Conservation (phyloP, 768 basidiomycete species). For the Boletus patriciae region DNA sequence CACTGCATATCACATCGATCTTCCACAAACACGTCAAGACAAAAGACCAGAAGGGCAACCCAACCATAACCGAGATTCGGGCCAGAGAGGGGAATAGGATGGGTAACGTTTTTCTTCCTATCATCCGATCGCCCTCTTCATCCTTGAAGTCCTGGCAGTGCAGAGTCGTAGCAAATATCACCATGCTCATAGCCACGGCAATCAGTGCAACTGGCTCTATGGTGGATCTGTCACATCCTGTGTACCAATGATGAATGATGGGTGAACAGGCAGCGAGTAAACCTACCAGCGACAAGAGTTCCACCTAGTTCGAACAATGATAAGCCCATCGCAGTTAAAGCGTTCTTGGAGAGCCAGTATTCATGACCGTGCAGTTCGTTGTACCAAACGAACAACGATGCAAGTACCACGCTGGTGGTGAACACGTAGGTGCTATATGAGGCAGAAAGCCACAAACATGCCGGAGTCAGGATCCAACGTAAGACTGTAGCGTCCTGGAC, state of each 20-base stretch:
- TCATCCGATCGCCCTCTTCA: conserved; percentile 40
- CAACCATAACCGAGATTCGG: conserved; percentile 27
- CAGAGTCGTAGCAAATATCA: conserved; percentile 39
- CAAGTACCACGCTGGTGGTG: conserved; percentile 31
- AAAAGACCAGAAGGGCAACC: conserved; percentile 32
- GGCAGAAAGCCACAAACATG: conserved; percentile 39
- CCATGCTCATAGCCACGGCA: conserved; percentile 32
- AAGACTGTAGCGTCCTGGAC: conserved; percentile 36
- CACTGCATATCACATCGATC: conserved; percentile 28
- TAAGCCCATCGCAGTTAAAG: conserved; percentile 38
- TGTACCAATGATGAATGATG: conserved; percentile 2
- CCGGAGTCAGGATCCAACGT: conserved; percentile 37
- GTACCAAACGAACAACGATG: conserved; percentile 36
- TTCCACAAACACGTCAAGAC: conserved; percentile 28
- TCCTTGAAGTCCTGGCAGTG: conserved; percentile 41
- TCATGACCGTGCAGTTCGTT: conserved; percentile 35
- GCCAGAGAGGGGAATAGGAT: conserved; percentile 40
- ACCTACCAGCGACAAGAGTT: conserved; percentile 38
- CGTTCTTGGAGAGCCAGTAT: conserved; percentile 37
- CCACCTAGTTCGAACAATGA: conserved; percentile 40
- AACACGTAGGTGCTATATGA: conserved; percentile 34
- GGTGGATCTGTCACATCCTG: conserved; percentile 26
- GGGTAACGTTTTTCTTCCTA: conserved; percentile 44
- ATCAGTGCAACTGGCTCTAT: conserved; percentile 29
- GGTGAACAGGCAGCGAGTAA: not conserved